phyloP scores from a whole-genome alignment of 495 filamentous ascomycete species.

The Lasiosphaeriaceae sp. region DNA sequence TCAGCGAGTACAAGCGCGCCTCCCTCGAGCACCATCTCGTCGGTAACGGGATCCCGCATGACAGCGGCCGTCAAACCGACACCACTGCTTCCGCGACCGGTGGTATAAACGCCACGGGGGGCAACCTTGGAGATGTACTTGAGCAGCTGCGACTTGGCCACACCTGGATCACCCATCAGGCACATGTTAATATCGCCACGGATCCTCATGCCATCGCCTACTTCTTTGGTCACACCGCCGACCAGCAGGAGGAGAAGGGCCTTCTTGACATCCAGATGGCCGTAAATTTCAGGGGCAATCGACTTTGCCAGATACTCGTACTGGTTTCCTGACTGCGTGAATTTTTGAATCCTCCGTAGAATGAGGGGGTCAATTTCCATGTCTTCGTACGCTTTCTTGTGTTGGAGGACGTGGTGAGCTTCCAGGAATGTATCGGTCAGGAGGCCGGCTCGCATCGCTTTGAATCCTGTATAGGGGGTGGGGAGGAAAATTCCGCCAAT shows the following conservation, averaged over 20 bases:
- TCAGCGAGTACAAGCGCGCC: conserved; percentile 94
- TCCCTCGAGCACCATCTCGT: conserved; percentile 98
- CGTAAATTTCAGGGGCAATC: conserved; percentile 96
- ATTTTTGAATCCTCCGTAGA: conserved; percentile 73
- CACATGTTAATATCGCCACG: conserved; percentile 98
- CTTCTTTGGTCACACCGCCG: conserved; percentile 92
- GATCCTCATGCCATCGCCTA: conserved; percentile 97
- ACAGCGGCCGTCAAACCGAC: conserved; percentile 97
- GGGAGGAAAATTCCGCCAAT: conserved; percentile 93
- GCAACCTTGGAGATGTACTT: conserved; percentile 99
- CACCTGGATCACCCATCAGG: conserved; percentile 98
- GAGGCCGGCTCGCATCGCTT: conserved; percentile 90
- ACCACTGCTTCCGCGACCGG: conserved; percentile 90
- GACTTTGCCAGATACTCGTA: conserved; percentile 94
- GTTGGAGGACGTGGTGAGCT: conserved; percentile 86
- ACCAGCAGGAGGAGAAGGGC: conserved; percentile 90
- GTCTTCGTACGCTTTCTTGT: conserved; percentile 96
- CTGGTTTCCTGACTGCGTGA: conserved; percentile 77
- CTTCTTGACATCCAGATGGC: conserved; percentile 96
- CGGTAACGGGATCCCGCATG: conserved; percentile 96
- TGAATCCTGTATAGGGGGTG: conserved; percentile 96
- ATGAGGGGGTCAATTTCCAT: conserved; percentile 70
- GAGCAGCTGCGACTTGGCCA: conserved; percentile 94
- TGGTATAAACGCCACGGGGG: conserved; percentile 95
- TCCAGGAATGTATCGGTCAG: conserved; percentile 96